Evolutionary conservation across 2,329 filamentous ascomycete genomes (phyloP), one percentile per base, ranked within the genome.

Genomic region (Trichothecium roseum): DNA sequence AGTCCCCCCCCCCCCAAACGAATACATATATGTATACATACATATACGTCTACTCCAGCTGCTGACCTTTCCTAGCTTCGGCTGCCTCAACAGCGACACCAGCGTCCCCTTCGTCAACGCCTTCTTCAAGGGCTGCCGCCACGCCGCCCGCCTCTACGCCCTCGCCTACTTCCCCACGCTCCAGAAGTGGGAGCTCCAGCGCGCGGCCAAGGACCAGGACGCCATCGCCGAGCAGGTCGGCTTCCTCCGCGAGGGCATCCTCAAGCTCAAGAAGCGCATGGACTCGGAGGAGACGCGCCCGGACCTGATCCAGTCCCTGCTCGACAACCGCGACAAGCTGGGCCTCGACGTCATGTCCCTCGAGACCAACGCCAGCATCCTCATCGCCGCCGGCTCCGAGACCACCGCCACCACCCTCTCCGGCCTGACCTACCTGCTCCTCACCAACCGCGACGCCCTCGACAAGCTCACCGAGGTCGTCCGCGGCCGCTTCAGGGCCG

Each of bases 381-480:
- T 51, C 28, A 42, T 52, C 22, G 28, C 46, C 16, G 50, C 45
- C 14, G 50, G 51, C 1, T 49, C 45, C 3, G 51, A 53, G 38
- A 53, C 50, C 4, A 53, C 51, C n/a, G 49, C 51, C 3, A 47
- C 48, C 3, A 31, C 44, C 2, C 40, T 53, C 2, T 42, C 41
- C 4, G 51, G 45, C n/a, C 39, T 41, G 4, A 46, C 45, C 2
- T 53, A 46, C 35, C 36, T 49, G 18, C 45, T 57, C 2, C 40
- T 52, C 3, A 45, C 34, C 13, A 54, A 59, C 34, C 56, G 55
- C 1, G 31, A 43, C 1, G 38, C 36, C 3, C 37, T 57, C 10
- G 20, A 47, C 9, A 59, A 48, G 34, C 34, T 64, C 15, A 49
- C 47, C 4, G 24, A 49, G 1, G 64, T 68, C 42, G 17, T 38